Evolutionary conservation across 208 protist genomes (phyloP), one percentile per base, ranked within the genome.

Genomic region (Kentomonas sorsogonicus): DNA sequence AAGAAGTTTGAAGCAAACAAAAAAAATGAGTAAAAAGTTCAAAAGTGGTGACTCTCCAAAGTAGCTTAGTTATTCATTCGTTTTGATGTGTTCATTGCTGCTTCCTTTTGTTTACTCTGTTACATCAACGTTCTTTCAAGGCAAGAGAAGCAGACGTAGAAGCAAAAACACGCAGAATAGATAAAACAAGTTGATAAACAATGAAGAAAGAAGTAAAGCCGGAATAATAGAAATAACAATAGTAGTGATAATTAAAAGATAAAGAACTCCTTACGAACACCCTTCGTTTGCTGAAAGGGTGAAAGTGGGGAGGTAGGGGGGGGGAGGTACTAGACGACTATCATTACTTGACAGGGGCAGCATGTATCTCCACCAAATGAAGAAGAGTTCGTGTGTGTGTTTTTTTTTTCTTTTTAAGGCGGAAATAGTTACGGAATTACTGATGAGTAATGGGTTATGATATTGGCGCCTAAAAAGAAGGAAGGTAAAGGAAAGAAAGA

Each of bases 221-320:
- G 50, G 26, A 56, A 50, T 56, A 56, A 31, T 1, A 51, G 39
- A 50, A 56, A 53, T 36, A 50, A 57, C 23, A 43, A 31, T 11
- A 44, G 22, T 18, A 10, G 29, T 2, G 45, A 43, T 44, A 60
- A 13, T 48, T 10, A 22, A 6, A 6, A 30, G 20, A 9, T 6
- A 9, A 6, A 25, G 45, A 13, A 22, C 23, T 5, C n/a, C n/a
- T n/a, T n/a, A n/a, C n/a, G n/a, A n/a, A n/a, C n/a, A n/a, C n/a
- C n/a, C n/a, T n/a, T n/a, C n/a, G n/a, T n/a, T n/a, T n/a, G n/a
- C n/a, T n/a, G n/a, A n/a, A n/a, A n/a, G n/a, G n/a, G n/a, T n/a
- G n/a, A n/a, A n/a, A n/a, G n/a, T n/a, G n/a, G n/a, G n/a, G n/a
- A n/a, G n/a, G n/a, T n/a, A n/a, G n/a, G n/a, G n/a, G n/a, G n/a